Base-by-base conservation (phyloP, 495 filamentous ascomycete genomes). In the Trypethelium eluteriae region DNA sequence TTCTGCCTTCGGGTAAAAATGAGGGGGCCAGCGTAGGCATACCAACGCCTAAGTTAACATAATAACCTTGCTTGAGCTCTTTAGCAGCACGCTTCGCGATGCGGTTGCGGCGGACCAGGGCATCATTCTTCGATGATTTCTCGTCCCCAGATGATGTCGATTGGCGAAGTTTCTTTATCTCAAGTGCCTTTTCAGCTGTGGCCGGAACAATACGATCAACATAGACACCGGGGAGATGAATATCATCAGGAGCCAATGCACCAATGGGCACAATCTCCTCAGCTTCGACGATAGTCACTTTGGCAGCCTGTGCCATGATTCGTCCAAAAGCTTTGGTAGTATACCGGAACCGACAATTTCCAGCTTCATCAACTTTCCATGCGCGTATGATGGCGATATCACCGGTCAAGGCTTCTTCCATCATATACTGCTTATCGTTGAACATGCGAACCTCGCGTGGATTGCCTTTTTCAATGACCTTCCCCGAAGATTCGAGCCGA, bases 41-140 rank as follows among this genome's bases (percentile, higher is more conserved):
- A 73, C 81, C 83, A 49, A 88, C 84, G 12, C 86, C 86, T 0
- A 88, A 76, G 70, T 88, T 88, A n/a, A 85, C 85, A 70, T 88
- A 88, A 71, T 76, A 87, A 10, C 86, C 86, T 56, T 85, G 75
- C 73, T 84, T 85, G 53, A 88, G 77, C 73, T 88, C 85, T 73
- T 84, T 83, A 0, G 84, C 82, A 14, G 85, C 85, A 38, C 86
- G 74, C 46, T 78, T 78, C 0, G 85, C 85, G 64, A 88, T 88
- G 50, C 85, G 78, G 68, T 83, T 80, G 39, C 85, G 73, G 63
- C 81, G 76, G 34, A 74, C 70, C 10, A 76, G 75, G 25, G 80
- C 75, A 36, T 74, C 74, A 50, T 74, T 70, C 25, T 68, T 72
- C 36, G 73, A 69, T 1, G 68, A 64, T 59, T 69, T 68, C 18